Percentiles rank a stretch among this genome's conserved stretches.
Evolutionary conservation across 768 basidiomycete genomes (phyloP).

Genomic region (Gloeostereum incarnatum): DNA sequence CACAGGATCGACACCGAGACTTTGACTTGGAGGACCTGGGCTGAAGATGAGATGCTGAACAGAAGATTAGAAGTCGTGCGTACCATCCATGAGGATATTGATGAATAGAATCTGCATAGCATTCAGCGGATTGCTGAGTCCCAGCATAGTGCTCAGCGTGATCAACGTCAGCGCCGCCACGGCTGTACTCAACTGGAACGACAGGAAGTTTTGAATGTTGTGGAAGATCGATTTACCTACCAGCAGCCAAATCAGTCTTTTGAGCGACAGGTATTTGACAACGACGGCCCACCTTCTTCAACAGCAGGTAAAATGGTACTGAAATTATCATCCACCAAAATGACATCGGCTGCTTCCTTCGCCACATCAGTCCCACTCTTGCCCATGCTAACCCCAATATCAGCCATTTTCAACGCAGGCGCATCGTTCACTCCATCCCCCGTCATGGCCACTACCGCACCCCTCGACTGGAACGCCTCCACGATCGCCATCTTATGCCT

Average conservation of each 20-base stretch:
- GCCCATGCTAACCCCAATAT: slow-evolving; percentile 97
- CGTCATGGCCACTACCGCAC: slow-evolving; percentile 93
- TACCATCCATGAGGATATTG: slow-evolving; percentile 97
- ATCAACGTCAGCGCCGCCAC: slow-evolving; percentile 93
- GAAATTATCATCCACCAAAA: slow-evolving; percentile 96
- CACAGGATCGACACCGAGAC: slow-evolving; percentile 93
- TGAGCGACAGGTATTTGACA: background rate
- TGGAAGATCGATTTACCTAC: slow-evolving; percentile 95
- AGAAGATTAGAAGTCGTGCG: slow-evolving; percentile 11
- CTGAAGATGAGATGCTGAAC: slow-evolving; percentile 5
- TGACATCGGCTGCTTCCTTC: slow-evolving; percentile 96
- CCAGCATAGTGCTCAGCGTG: slow-evolving; percentile 86
- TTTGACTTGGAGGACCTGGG: slow-evolving; percentile 89
- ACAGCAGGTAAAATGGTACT: slow-evolving; percentile 90
- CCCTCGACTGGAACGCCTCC: slow-evolving; percentile 84
- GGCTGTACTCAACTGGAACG: slow-evolving; percentile 97
- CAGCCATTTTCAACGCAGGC: slow-evolving; percentile 94
- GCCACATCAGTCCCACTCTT: slow-evolving; percentile 98
- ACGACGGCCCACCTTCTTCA: slow-evolving; percentile 61
- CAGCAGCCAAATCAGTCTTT: background rate
- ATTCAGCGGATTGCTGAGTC: slow-evolving; percentile 87
- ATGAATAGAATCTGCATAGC: slow-evolving; percentile 99
- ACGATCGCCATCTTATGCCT: slow-evolving; percentile 98
- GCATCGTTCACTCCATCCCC: slow-evolving; percentile 98
- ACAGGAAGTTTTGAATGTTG: slow-evolving; percentile 96